phyloP scores from a whole-genome alignment of 495 filamentous ascomycete species.

The Daldinia decipiens region DNA sequence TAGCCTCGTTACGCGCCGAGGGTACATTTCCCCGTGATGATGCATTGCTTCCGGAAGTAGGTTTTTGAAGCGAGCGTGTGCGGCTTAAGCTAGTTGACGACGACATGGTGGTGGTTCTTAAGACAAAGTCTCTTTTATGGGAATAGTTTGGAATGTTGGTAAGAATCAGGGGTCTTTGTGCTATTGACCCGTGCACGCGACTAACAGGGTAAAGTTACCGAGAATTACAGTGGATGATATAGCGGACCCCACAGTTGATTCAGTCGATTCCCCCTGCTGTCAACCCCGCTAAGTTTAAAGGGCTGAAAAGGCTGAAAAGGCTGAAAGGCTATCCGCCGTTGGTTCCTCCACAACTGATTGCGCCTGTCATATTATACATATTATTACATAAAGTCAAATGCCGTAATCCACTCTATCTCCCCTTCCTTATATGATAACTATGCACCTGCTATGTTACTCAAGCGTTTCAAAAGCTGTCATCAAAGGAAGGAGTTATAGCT shows the following conservation, averaged over 20 bases:
- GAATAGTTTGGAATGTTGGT: slow-evolving; percentile 23
- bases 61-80: slow-evolving; percentile 58
- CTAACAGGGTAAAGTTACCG: slow-evolving; percentile 11
- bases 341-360: neutral
- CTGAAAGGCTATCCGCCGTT: neutral
- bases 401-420: neutral
- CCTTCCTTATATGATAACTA: neutral
- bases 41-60: slow-evolving; percentile 36
- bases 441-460: slow-evolving; percentile 1
- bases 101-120: slow-evolving; percentile 39
- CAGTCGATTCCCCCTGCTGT: too few relatives aligned
- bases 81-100: slow-evolving; percentile 51
- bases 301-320: slow-evolving; percentile 2
- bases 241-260: neutral
- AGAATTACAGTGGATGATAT: slow-evolving; percentile 19
- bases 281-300: slow-evolving; percentile 1
- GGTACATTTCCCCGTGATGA: slow-evolving; percentile 22
- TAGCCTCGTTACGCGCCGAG: slow-evolving; percentile 20
- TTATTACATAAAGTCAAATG: too few relatives aligned
- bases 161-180: slow-evolving; percentile 30
- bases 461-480: neutral
- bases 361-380: too few relatives aligned
- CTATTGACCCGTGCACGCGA: slow-evolving; percentile 32
- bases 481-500: neutral
- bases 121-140: slow-evolving; percentile 4